Evolutionary conservation across 768 basidiomycete genomes (phyloP), one percentile per base, ranked within the genome.

Genomic region (Lactifluus piperatus): DNA sequence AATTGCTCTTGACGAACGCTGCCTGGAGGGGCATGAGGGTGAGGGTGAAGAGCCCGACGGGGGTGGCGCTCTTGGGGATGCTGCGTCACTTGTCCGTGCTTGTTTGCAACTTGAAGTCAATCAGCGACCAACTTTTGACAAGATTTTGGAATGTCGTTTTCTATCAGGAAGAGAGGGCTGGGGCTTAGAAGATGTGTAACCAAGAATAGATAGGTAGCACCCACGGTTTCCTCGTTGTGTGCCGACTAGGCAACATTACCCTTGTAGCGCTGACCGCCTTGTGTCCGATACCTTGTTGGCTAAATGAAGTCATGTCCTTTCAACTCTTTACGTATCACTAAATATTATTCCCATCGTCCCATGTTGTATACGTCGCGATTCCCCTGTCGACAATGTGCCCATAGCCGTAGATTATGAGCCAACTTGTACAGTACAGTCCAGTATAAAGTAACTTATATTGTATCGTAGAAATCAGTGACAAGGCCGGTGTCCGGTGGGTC

Each of bases 41-140:
- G 88, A 87, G 2, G 91, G 90, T 5, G 80, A 83, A 66, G 93
- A 94, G 68, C 61, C 64, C 5, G 93, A 95, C 69, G 91, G 90
- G 4, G 94, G 93, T 36, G 88, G 92, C 5, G 77, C 83, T 8
- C 77, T 95, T 37, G 85, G 82, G 14, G 93, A 95, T 66, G 97
- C 91, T 2, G 85, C 89, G 45, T 83, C 82, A 32, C 80, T 97
- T 49, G 92, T 97, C 14, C 76, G 81, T 57, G 83, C 86, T 34
- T 97, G 97, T 71, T 76, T 98, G 45, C 83, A 84, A 65, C 80
- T 94, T n/a, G 84, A 88, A 37, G 79, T 90, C 39, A 72, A 70
- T 37, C 83, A 84, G 24, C 81, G 95, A 54, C 94, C 95, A 16
- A 86, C 87, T 5, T 97, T 95, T 68, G 91, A 93, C 66, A 79